These are phyloP conservation scores for Stentor coeruleus DNA, from an alignment of 73 alveolate genomes.

Conservation along the genomic window DNA sequence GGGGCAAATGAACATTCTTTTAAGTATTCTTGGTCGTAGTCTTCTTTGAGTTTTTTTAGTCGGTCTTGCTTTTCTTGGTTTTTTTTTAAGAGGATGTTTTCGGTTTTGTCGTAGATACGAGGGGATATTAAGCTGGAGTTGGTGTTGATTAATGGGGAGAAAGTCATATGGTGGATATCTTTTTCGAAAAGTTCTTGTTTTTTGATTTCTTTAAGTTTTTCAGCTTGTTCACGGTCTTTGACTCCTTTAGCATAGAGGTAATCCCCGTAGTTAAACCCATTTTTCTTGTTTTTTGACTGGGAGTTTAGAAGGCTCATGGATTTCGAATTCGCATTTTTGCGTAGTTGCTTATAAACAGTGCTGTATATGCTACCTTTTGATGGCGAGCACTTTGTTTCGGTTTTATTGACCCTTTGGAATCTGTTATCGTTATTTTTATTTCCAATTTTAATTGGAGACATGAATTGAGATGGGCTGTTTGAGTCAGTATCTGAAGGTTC, in stretches of 20 bases:
- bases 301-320: background rate
- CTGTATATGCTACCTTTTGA: background rate
- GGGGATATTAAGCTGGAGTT: background rate
- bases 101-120: background rate
- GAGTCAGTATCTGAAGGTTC: background rate
- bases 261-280: background rate
- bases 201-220: background rate
- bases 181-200: background rate
- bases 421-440: background rate
- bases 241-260: background rate
- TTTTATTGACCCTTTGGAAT: background rate
- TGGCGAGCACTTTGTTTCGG: background rate
- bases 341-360: background rate
- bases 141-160: background rate
- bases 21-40: background rate
- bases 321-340: background rate
- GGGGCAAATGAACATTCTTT: background rate
- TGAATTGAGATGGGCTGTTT: background rate
- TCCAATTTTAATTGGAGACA: background rate
- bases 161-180: background rate
- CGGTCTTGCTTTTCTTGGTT: background rate
- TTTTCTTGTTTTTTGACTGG: too few relatives aligned
- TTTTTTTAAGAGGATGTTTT: background rate
- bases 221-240: background rate
- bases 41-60: background rate